phyloP scores from a whole-genome alignment of 2,329 filamentous ascomycete genomes.

The Sarocladium kiliense region DNA sequence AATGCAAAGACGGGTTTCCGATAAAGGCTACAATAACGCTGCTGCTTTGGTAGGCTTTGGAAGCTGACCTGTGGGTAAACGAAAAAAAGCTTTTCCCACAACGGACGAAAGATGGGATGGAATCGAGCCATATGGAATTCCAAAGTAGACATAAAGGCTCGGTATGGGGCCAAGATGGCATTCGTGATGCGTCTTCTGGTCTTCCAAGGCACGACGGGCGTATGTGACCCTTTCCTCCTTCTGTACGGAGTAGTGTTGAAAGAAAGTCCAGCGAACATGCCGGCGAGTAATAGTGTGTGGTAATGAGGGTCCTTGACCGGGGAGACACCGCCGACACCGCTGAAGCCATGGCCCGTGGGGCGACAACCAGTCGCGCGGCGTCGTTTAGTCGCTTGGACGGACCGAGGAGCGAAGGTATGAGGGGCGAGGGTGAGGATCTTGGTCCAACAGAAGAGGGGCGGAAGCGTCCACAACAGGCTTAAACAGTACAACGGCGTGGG shows the following conservation, averaged over 20 bases:
- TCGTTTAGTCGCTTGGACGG: slow-evolving; percentile 7
- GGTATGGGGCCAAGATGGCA: too few species aligned
- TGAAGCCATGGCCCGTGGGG: not conserved
- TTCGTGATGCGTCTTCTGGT: not conserved
- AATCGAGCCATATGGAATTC: too few species aligned
- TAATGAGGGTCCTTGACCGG: not conserved
- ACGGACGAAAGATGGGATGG: too few species aligned
- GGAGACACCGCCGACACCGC: slow-evolving; percentile 1
- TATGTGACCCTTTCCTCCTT: too few species aligned
- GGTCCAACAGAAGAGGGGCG: not conserved
- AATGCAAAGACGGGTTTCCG: not conserved
- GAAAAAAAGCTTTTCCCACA: too few species aligned
- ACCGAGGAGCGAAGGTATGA: not conserved
- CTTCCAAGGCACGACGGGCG: not conserved
- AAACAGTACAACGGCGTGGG: not conserved
- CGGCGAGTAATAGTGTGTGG: not conserved
- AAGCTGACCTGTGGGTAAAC: not conserved
- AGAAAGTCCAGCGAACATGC: not conserved
- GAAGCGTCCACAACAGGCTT: not conserved
- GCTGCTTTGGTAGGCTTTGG: too few species aligned
- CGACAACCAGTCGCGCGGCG: not conserved
- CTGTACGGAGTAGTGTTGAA: not conserved
- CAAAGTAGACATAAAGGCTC: too few species aligned
- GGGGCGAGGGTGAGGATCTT: slow-evolving; percentile 2
- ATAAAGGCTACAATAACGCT: not conserved